phyloP scores from a whole-genome alignment of 1,284 basidiomycete species.

The Melampsora americana region DNA sequence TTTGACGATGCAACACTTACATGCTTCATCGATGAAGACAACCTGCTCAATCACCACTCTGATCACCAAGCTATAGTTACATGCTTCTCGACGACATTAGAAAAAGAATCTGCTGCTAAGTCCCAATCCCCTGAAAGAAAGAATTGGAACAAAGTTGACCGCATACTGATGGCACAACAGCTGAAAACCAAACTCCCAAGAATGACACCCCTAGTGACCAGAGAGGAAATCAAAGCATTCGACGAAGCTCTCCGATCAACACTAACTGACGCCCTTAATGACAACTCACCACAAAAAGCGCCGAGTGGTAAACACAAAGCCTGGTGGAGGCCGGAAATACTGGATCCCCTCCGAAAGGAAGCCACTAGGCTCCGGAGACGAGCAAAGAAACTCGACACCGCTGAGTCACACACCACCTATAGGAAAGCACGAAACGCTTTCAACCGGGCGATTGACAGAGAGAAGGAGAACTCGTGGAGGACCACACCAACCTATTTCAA shows the following conservation, averaged over 20 bases:
- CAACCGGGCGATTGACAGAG: neutral
- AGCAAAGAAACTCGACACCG: neutral
- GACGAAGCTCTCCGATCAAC: too few relatives aligned
- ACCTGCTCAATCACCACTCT: constrained; percentile 12
- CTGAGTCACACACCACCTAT: neutral
- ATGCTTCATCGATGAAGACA: neutral
- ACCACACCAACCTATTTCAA: too few relatives aligned
- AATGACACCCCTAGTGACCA: neutral
- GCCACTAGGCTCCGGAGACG: too few relatives aligned
- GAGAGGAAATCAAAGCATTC: neutral
- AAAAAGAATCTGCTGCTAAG: neutral
- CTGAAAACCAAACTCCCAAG: neutral
- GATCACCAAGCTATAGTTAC: constrained; percentile 26
- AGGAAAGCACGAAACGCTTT: neutral
- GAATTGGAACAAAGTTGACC: too few relatives aligned
- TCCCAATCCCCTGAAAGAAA: neutral
- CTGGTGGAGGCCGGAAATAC: too few relatives aligned
- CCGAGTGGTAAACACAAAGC: too few relatives aligned
- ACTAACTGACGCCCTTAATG: too few relatives aligned
- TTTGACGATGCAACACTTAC: too few relatives aligned
- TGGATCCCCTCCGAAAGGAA: too few relatives aligned
- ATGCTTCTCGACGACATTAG: neutral
- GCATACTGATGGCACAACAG: neutral
- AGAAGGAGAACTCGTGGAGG: too few relatives aligned
- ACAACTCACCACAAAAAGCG: too few relatives aligned